These are phyloP conservation scores for Fusarium beomiforme DNA, from an alignment of 2,329 filamentous ascomycete species.

Conservation along the genomic window DNA sequence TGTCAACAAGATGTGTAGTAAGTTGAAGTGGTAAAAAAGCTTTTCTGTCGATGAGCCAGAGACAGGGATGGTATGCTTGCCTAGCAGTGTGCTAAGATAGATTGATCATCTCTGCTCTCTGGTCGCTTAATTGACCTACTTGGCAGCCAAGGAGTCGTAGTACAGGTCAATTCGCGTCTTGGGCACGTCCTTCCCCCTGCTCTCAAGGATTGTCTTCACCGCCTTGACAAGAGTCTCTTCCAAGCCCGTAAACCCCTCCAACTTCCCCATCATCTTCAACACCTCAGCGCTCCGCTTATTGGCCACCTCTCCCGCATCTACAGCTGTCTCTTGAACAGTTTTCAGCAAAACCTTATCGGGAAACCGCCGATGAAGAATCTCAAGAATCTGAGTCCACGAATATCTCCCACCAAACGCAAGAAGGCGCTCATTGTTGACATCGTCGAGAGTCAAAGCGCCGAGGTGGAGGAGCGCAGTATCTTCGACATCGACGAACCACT, in stretches of 20 bases:
- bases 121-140: too few relatives aligned
- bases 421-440: background rate
- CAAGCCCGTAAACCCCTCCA: fast-evolving
- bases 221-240: background rate
- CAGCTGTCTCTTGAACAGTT: background rate
- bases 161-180: background rate
- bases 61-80: too few relatives aligned
- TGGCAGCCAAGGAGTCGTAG: background rate
- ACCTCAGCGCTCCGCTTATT: background rate
- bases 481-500: background rate
- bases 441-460: background rate
- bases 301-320: background rate
- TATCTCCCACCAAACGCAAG: background rate
- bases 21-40: too few relatives aligned
- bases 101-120: background rate
- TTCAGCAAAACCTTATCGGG: fast-evolving
- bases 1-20: too few relatives aligned
- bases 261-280: background rate
- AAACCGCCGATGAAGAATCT: background rate
- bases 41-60: too few relatives aligned
- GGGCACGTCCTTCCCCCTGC: background rate
- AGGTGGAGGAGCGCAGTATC: background rate
- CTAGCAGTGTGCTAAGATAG: too few relatives aligned
- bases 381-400: background rate
- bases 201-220: fast-evolving